These are phyloP conservation scores for Anisogramma anomala DNA, from an alignment of 2,329 filamentous ascomycete species.

Conservation along the genomic window DNA sequence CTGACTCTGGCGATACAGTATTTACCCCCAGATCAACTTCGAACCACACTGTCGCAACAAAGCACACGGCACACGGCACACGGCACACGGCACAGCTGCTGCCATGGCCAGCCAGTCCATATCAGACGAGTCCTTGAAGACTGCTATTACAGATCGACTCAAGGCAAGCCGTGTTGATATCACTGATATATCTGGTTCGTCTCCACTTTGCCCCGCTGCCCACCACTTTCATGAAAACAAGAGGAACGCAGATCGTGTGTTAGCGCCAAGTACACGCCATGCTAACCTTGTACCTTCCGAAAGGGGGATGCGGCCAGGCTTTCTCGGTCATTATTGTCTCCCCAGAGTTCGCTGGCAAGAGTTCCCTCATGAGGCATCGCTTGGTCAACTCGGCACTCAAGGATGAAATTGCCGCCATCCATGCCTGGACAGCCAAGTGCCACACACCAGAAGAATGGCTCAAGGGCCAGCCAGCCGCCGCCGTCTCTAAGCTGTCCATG, in stretches of 20 bases:
- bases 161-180: slow-evolving; percentile 73
- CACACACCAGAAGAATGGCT: slow-evolving; percentile 86
- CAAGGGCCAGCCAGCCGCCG: slow-evolving; percentile 39
- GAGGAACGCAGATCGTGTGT: too few species aligned
- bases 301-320: slow-evolving; percentile 50
- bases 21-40: too few species aligned
- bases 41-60: too few species aligned
- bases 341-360: slow-evolving; percentile 57
- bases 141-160: slow-evolving; percentile 57
- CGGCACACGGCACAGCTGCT: too few species aligned
- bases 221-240: too few species aligned
- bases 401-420: slow-evolving; percentile 78
- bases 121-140: slow-evolving; percentile 59
- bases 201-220: too few species aligned
- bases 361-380: slow-evolving; percentile 71
- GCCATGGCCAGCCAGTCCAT: slow-evolving; percentile 48
- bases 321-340: slow-evolving; percentile 52
- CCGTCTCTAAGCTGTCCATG: slow-evolving; percentile 26
- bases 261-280: not conserved
- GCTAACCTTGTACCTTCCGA: not conserved
- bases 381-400: slow-evolving; percentile 69
- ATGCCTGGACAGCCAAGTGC: slow-evolving; percentile 92
- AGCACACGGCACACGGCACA: too few species aligned
- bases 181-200: slow-evolving; percentile 78
- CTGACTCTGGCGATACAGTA: too few species aligned